Conservation (phyloP, 768 basidiomycete species). For the Russula foetens region DNA sequence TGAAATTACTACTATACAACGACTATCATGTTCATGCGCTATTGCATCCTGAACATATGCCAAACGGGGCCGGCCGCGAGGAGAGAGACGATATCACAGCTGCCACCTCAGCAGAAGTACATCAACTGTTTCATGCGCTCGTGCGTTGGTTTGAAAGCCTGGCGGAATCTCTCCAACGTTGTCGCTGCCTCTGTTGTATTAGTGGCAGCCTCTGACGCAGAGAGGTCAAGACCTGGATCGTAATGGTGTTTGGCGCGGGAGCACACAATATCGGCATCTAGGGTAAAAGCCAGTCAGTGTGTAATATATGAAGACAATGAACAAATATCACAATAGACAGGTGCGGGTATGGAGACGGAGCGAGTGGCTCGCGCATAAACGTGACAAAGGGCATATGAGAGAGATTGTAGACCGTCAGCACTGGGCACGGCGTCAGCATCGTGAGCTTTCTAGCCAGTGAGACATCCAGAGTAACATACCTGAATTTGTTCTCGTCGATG, state of each 20-base stretch:
- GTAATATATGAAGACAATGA: neutral
- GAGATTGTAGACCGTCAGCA: slow-evolving; percentile 57
- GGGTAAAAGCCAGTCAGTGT: neutral
- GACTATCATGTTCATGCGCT: no score
- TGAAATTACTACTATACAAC: neutral
- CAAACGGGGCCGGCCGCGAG: neutral
- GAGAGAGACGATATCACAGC: neutral
- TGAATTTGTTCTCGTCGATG: slow-evolving; percentile 51
- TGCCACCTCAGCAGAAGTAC: slow-evolving; percentile 30
- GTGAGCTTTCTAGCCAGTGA: neutral
- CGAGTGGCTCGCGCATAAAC: slow-evolving; percentile 75
- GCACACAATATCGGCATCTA: slow-evolving; percentile 74
- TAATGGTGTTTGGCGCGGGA: slow-evolving; percentile 77
- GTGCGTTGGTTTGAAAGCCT: slow-evolving; percentile 51
- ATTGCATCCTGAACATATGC: neutral
- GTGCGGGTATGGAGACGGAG: slow-evolving; percentile 76
- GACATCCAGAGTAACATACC: slow-evolving; percentile 31
- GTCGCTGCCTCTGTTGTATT: slow-evolving; percentile 31
- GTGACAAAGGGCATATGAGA: slow-evolving; percentile 72
- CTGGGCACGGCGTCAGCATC: slow-evolving; percentile 27
- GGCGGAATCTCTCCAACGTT: slow-evolving; percentile 35
- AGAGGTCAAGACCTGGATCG: slow-evolving; percentile 55
- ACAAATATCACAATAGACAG: slow-evolving; percentile 59
- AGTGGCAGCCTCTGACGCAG: slow-evolving; percentile 46
- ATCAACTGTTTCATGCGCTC: slow-evolving; percentile 33